Evolutionary conservation across 1,284 basidiomycete species (phyloP), one percentile per base, ranked within the genome.

Genomic region (Marasmius tenuissimus): DNA sequence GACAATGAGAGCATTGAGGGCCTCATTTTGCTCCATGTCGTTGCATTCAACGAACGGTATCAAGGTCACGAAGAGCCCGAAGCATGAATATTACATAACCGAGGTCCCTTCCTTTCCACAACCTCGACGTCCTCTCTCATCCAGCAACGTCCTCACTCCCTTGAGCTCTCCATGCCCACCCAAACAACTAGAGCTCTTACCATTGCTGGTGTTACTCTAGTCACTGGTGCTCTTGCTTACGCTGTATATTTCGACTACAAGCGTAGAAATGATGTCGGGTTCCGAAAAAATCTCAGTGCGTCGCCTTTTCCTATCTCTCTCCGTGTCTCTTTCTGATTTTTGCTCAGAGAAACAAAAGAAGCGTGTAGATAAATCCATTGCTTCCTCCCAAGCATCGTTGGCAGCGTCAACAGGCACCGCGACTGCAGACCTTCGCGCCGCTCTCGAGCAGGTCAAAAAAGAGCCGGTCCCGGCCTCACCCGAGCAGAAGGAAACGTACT

Each of bases 171-270:
- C 52, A 84, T 82, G 81, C 71, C 73, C 68, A 76, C 73, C 58
- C 78, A 77, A 72, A 71, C 78, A 50, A 69, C 76, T 63, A 78
- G 73, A 62, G 68, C 80, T 61, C 72, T 86, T 73, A 85, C 92
- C 64, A 81, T 90, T 71, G 85, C 90, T 55, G 85, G 88, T 59
- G 79, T 90, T 70, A 85, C 91, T 38, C 77, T 87, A 52, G 81
- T 86, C 33, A 54, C 52, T 38, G 86, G 87, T 56, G 71, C 91
- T 48, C 75, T 91, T 57, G 92, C 87, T 18, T 97, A 97, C 74
- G 92, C 90, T 40, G 81, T 87, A 61, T 98, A 96, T 79, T 99
- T 98, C 73, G 97, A 99, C 84, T 91, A 97, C 82, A 93, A 87
- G 79, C 89, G 97, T 61, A 86, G 95, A 70, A 95, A 92, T 74